Evolutionary conservation across 306 rosid species (phyloP), one percentile per base, ranked within the genome.

Genomic region (Hippophae tibetana): DNA sequence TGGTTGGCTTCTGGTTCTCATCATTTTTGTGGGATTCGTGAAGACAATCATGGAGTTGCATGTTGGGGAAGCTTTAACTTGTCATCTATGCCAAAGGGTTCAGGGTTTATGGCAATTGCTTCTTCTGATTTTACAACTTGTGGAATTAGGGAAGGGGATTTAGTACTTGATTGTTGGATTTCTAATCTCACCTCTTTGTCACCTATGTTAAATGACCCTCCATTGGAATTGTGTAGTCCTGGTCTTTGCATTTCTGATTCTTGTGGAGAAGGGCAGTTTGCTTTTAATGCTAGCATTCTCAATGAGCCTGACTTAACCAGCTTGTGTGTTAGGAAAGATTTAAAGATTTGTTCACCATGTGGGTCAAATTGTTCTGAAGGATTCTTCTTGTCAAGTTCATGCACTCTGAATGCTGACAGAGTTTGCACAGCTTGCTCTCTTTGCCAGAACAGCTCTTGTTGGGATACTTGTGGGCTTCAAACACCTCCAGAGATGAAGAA

Each of bases 341-440:
- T 88, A 61, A 82, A 61, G 72, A 85, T 92, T 60, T 92, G 98
- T 73, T 83, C 86, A 2, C 86, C 89, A 43, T 92, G 98, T 74
- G 98, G 93, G 23, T 75, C 78, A 23, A 80, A 76, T 57, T 92
- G 98, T 76, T 84, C 95, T 0, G 74, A 79, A 55, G 96, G 96
- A 0, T 82, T 73, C 73, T 92, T 92, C 83, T 61, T 88, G 75
- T 92, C 98, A 43, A 87, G 95, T 57, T 64, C 89, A 3, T 92
- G 98, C 62, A 75, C 85, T 43, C 66, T 5, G n/a, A 81, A 78
- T 54, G 46, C 86, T 6, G 96, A 83, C 65, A 74, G 95, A 52
- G 82, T 85, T 10, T 92, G 98, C 79, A 83, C 96, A 3, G 81
- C 88, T 62, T 92, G 96, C 70, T 92, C 96, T 56, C 95, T 92